Conservation (phyloP, 495 filamentous ascomycete species). For the Podospora comata region DNA sequence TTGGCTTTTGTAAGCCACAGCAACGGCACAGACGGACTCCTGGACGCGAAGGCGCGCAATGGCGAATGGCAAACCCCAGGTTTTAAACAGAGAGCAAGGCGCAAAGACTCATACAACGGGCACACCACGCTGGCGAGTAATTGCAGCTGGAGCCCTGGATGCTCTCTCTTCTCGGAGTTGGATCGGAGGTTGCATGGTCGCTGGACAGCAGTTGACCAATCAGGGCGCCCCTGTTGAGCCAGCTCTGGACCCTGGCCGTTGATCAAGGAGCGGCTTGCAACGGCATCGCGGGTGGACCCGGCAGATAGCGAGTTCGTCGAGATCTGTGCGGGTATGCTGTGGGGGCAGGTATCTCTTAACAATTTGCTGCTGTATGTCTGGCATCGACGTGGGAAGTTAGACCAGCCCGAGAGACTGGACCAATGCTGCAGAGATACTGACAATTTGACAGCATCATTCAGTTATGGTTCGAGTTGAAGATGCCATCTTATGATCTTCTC, state of each 20-base stretch:
- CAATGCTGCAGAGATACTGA: too few relatives aligned
- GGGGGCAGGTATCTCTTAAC: not conserved
- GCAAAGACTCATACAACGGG: not conserved
- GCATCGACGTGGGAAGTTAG: not conserved
- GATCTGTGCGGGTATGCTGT: not conserved
- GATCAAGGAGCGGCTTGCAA: slow-evolving; percentile 1
- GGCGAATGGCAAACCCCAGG: not conserved
- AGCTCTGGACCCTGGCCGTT: slow-evolving; percentile 1
- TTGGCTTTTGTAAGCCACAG: not conserved
- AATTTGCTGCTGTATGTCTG: not conserved
- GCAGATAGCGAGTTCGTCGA: slow-evolving; percentile 4
- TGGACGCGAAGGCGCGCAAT: not conserved
- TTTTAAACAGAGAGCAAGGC: not conserved
- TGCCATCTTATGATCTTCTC: too few relatives aligned
- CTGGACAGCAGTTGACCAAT: slow-evolving; percentile 28
- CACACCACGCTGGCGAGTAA: not conserved
- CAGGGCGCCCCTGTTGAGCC: slow-evolving; percentile 10
- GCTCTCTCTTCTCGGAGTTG: slow-evolving; percentile 26
- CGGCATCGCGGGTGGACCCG: slow-evolving; percentile 10
- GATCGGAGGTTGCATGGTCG: slow-evolving; percentile 30
- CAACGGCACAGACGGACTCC: not conserved
- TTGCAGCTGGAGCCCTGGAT: not conserved
- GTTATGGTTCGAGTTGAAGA: too few relatives aligned
- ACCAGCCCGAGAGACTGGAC: too few relatives aligned
- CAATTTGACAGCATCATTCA: too few relatives aligned